These are phyloP conservation scores for Penicillium sp. DNA, from an alignment of 2,329 filamentous ascomycete species.

Conservation along the genomic window DNA sequence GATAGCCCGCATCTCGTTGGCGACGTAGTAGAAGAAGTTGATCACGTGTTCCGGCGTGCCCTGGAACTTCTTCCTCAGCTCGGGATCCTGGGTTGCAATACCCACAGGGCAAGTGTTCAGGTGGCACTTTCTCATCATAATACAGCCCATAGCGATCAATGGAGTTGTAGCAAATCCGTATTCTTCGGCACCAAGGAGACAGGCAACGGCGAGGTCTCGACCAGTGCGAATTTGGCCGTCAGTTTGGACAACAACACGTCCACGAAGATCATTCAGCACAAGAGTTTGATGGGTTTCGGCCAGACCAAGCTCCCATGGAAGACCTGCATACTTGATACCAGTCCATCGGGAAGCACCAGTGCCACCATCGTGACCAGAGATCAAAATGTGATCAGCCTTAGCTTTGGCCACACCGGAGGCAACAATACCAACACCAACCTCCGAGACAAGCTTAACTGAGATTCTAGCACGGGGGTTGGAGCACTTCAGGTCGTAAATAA, in stretches of 20 bases:
- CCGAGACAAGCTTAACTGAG: constrained; percentile 95
- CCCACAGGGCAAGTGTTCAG: constrained; percentile 85
- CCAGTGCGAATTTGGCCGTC: constrained; percentile 93
- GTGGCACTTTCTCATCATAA: constrained; percentile 69
- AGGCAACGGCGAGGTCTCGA: constrained; percentile 90
- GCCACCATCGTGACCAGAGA: constrained; percentile 94
- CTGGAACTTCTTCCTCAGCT: constrained; percentile 87
- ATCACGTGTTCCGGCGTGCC: constrained; percentile 95
- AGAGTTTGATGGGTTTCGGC: constrained; percentile 96
- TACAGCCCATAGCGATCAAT: constrained; percentile 93
- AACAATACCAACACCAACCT: constrained; percentile 96
- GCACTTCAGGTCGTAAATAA: constrained; percentile 97
- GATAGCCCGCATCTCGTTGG: constrained; percentile 93
- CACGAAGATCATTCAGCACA: constrained; percentile 92
- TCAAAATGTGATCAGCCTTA: constrained; percentile 94
- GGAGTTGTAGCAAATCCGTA: constrained; percentile 96
- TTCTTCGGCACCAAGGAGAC: constrained; percentile 94
- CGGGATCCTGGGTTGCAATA: constrained; percentile 94
- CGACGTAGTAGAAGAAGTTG: constrained; percentile 98
- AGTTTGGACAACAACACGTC: constrained; percentile 92
- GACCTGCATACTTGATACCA: constrained; percentile 96
- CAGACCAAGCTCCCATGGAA: constrained; percentile 94
- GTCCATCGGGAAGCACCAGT: constrained; percentile 97
- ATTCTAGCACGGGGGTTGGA: constrained; percentile 88
- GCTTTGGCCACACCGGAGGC: constrained; percentile 97